Conservation (phyloP, 2,329 filamentous ascomycete species). For the Paecilomyces sp. region DNA sequence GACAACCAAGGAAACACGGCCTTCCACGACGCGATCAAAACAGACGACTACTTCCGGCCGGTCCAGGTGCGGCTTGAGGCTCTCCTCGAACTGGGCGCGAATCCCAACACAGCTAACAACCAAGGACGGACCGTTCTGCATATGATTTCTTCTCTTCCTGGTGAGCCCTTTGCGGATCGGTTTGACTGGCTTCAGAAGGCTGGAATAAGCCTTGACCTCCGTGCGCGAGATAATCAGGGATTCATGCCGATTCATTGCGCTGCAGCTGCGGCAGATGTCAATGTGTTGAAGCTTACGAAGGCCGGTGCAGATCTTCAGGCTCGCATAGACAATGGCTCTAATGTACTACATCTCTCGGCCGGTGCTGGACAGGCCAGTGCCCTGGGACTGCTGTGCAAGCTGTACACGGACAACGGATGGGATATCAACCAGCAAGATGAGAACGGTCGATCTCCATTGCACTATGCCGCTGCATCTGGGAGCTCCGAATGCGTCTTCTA, state of each 20-base stretch:
- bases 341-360: not conserved
- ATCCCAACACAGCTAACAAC: too few relatives aligned
- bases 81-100: too few relatives aligned
- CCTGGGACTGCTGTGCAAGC: not conserved
- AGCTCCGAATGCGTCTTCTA: not conserved
- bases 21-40: too few relatives aligned
- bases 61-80: too few relatives aligned
- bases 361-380: not conserved
- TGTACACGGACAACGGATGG: not conserved
- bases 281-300: not conserved
- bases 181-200: not conserved
- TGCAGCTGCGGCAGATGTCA: not conserved
- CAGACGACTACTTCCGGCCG: too few relatives aligned
- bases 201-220: not conserved
- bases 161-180: not conserved
- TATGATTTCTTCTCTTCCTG: too few relatives aligned
- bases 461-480: not conserved
- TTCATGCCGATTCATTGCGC: slow-evolving; percentile 1
- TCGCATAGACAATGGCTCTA: not conserved
- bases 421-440: not conserved
- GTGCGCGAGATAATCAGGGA: not conserved
- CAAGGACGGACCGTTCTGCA: too few relatives aligned
- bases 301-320: not conserved
- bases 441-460: not conserved
- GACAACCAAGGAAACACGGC: too few relatives aligned